Percentiles rank a stretch among this genome's conserved stretches.
Evolutionary conservation across 768 basidiomycete genomes (phyloP).

Genomic region (Boletus vinaceobasis): DNA sequence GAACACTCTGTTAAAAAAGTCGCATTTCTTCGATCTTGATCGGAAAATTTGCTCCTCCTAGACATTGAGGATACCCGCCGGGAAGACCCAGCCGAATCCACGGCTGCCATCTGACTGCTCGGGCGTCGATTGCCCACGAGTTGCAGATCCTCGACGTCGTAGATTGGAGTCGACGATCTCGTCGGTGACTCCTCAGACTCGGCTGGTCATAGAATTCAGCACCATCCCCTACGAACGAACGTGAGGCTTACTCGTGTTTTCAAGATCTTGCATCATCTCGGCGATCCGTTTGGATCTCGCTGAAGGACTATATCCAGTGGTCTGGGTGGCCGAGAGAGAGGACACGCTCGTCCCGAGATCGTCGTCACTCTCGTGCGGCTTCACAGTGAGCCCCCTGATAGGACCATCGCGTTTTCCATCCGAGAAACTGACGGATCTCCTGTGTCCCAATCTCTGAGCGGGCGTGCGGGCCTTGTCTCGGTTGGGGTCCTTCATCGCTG

Average conservation of each 20-base stretch:
- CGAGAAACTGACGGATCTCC: conserved; percentile 94
- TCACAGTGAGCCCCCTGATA: conserved; percentile 58
- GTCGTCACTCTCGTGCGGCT: conserved; percentile 38
- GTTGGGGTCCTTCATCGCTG: conserved; percentile 54
- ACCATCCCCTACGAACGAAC: conserved; percentile 1
- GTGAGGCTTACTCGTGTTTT: conserved; percentile 60
- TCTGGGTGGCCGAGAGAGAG: conserved; percentile 17
- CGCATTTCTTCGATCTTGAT: conserved; percentile 39
- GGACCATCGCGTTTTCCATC: conserved; percentile 90
- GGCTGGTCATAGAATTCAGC: conserved; percentile 6
- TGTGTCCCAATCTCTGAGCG: conserved; percentile 45
- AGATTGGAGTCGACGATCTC: conserved; percentile 46
- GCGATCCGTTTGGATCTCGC: conserved; percentile 77
- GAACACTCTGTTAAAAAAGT: conserved; percentile 95
- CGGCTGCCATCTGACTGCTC: conserved; percentile 27
- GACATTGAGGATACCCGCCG: conserved; percentile 46
- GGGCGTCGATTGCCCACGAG: conserved; percentile 43
- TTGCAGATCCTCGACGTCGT: conserved; percentile 45
- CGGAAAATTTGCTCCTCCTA: conserved; percentile 36
- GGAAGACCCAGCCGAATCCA: conserved; percentile 25
- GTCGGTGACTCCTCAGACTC: conserved; percentile 55
- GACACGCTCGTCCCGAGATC: conserved; percentile 25
- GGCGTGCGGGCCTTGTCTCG: conserved; percentile 54
- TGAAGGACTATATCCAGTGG: conserved; percentile 46
- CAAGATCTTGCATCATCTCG: conserved; percentile 73